Base-by-base conservation (phyloP, 2,329 filamentous ascomycete species). In the Penicillium sp. region DNA sequence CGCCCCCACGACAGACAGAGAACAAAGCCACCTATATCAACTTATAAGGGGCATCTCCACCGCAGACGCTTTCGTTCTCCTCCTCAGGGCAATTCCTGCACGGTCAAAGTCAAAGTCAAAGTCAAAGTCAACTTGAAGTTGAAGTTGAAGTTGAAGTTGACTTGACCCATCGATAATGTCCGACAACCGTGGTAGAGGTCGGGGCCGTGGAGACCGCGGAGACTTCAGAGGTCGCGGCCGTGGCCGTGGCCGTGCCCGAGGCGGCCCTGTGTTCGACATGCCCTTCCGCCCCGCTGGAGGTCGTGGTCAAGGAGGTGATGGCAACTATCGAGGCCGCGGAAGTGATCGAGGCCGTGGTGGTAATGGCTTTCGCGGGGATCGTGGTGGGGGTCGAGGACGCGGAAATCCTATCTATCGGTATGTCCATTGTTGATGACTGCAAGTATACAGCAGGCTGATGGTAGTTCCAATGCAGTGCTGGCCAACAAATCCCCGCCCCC, bases 391-490 rank as follows among this genome's bases (percentile, higher is more conserved):
- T 48, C 54, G 64, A 18, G 62, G 61, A 20, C 54, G 59, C 33
- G 46, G 58, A 17, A 62, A 61, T 26, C 63, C 66, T 2, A 66
- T 71, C 37, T 71, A 65, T 46, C 56, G 56, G 64, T 74, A 54
- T 55, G 69, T 68, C 13, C 7, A 12, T n/a, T 32, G 23, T n/a
- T 23, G 34, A 12, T 13, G 7, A 15, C 32, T 17, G 13, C 18
- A n/a, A 44, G 24, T n/a, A n/a, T 1, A 9, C 18, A 46, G 10
- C 15, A 33, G 12, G 8, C 26, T 18, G 1, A 34, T 27, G 27
- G 7, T 37, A 5, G 6, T 32, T 26, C 10, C 15, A 29, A 4
- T 40, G 24, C 20, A 71, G 68, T 37, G 63, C 64, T 3, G 53
- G 49, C 20, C 56, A 59, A 15, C 30, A 54, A 6, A 37, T 60